Evolutionary conservation across 139 green algal genomes (phyloP).

Genomic region (Volvox reticuliferus): DNA sequence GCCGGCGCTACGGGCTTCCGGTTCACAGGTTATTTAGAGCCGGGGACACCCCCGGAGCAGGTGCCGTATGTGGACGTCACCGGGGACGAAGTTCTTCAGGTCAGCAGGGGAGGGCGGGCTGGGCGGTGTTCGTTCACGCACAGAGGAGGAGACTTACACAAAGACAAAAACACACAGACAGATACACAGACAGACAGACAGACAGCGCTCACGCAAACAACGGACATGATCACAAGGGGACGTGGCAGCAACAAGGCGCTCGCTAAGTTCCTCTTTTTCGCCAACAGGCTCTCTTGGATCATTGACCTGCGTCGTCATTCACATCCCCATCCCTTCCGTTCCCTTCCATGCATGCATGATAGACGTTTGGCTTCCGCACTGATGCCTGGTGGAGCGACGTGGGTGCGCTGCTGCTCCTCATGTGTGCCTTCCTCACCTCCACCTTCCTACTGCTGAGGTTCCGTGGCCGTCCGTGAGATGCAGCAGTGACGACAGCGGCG

Average conservation of each 20-base stretch:
- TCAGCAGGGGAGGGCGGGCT: background rate
- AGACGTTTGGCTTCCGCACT: conserved; percentile 73
- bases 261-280: too few relatives aligned
- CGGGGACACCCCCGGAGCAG: conserved; percentile 54
- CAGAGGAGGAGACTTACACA: too few relatives aligned
- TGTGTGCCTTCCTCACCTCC: conserved; percentile 55
- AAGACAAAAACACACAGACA: too few relatives aligned
- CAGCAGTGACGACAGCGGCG: too few relatives aligned
- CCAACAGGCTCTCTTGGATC: too few relatives aligned
- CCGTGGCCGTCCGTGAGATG: conserved; percentile 41
- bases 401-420: conserved; percentile 52
- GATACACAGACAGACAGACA: too few relatives aligned
- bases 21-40: conserved; percentile 73
- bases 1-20: conserved; percentile 65
- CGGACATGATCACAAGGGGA: too few relatives aligned
- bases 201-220: too few relatives aligned
- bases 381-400: conserved; percentile 59
- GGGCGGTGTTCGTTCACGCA: background rate
- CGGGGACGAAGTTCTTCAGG: conserved; percentile 70
- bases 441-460: conserved; percentile 73
- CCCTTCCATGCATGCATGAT: background rate
- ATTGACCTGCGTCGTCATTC: background rate
- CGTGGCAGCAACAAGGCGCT: too few relatives aligned
- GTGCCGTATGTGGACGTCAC: conserved; percentile 68
- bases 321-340: background rate